Percentiles rank a stretch among this genome's conserved stretches.
These are phyloP conservation scores for Bimuria novae-zelandiae DNA, from an alignment of 2,329 filamentous ascomycete species.

Conservation along the genomic window DNA sequence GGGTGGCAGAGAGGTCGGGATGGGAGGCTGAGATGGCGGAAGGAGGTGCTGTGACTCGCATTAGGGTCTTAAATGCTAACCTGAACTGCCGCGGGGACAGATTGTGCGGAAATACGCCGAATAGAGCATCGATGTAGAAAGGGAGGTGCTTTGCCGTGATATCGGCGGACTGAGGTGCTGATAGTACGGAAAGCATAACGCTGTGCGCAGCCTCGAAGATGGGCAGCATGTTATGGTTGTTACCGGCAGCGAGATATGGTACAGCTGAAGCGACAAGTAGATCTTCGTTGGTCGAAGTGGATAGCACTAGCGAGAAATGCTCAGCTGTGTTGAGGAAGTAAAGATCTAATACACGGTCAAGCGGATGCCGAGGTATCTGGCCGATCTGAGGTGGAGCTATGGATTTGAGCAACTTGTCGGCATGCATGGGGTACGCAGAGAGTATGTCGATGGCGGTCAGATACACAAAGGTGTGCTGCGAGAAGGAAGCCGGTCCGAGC, in stretches of 20 bases:
- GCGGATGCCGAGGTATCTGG: conserved; percentile 64
- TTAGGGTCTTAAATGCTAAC: conserved; percentile 82
- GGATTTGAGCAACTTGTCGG: conserved; percentile 68
- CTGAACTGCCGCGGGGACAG: conserved; percentile 86
- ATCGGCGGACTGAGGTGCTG: conserved; percentile 74
- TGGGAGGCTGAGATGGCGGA: conserved; percentile 73
- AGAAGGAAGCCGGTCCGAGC: conserved; percentile 73
- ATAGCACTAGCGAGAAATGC: conserved; percentile 74
- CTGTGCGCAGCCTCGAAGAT: conserved; percentile 92
- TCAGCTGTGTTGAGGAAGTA: conserved; percentile 89
- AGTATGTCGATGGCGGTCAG: conserved; percentile 82
- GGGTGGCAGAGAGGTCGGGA: conserved; percentile 75
- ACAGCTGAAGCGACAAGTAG: conserved; percentile 75
- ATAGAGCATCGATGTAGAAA: conserved; percentile 81
- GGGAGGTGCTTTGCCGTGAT: conserved; percentile 74
- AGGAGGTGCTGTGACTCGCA: conserved; percentile 80
- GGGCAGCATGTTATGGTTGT: conserved; percentile 62
- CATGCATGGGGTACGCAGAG: conserved; percentile 68
- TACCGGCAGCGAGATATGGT: conserved; percentile 70
- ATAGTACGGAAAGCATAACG: conserved; percentile 77
- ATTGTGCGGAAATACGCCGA: conserved; percentile 76
- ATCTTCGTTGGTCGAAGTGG: conserved; percentile 69
- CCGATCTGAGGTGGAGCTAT: conserved; percentile 62
- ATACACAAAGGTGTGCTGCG: conserved; percentile 83
- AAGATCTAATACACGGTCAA: conserved; percentile 76